Base-by-base conservation (phyloP, 140 eudicot species). In the Bidens hawaiensis region DNA sequence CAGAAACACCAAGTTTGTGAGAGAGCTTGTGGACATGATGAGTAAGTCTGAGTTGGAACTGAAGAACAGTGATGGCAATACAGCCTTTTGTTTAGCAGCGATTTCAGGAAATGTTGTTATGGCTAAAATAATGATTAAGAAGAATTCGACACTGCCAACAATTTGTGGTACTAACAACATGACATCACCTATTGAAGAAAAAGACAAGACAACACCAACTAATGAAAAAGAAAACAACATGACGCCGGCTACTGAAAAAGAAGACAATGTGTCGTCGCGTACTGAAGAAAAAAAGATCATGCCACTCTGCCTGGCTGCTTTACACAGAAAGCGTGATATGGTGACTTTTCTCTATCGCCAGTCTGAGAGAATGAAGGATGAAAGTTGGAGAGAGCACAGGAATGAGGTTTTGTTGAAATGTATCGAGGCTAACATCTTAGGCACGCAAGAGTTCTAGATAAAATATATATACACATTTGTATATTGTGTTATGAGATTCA, bases 61-160 rank as follows among this genome's bases (percentile, higher is more conserved):
- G 41, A 43, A 11, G 43, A 70, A 76, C 52, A 18, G 1, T 10
- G 25, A 51, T 11, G 74, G 70, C 27, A 50, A 76, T 26, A 76
- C 81, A 0, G 77, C 77, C 6, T 59, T 76, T 3, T 70, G 64
- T 63, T 15, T 64, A 34, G 73, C 74, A n/a, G 69, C 69, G 21
- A 63, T 40, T 5, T 47, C 65, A 26, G 81, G 81, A 52, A 52
- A 69, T 15, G 49, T 64, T 31, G 49, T 15, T 7, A 56, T 75
- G 56, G 76, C 76, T 26, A 18, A 49, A 38, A 27, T 26, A 9
- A 55, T 75, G 73, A 73, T 70, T 42, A 24, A 64, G 12, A 69
- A 48, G 40, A 25, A 64, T 15, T 25, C 14, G 43, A 33, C 42
- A 1, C 19, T 76, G 47, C 60, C 69, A 16, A 26, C 33, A 2